Percentiles rank a stretch among this genome's conserved stretches.
Conservation (phyloP, 495 filamentous ascomycete genomes). For the Friedmanniomyces endolithicus region DNA sequence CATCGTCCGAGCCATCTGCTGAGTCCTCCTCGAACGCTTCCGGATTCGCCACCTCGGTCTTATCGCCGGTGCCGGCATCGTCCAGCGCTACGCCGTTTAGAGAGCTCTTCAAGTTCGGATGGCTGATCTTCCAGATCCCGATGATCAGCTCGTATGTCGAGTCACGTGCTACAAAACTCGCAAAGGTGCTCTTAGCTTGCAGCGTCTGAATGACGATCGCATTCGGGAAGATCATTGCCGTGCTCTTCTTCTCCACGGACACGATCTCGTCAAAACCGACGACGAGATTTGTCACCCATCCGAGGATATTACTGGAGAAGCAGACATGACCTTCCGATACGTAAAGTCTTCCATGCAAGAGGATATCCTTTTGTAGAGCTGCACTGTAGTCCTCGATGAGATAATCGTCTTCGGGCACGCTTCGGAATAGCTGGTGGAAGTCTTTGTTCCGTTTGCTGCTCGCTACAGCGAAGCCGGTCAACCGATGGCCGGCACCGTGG, state of each 20-base stretch:
- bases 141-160: conserved; percentile 94
- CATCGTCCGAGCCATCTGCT: conserved; percentile 45
- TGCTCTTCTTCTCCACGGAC: conserved; percentile 91
- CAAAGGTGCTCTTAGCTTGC: conserved; percentile 89
- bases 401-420: conserved; percentile 94
- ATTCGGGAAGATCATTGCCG: conserved; percentile 91
- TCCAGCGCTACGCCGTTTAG: conserved; percentile 74
- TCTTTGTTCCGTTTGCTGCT: conserved; percentile 92
- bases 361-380: conserved; percentile 87
- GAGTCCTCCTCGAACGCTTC: conserved; percentile 42
- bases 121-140: conserved; percentile 94
- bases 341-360: conserved; percentile 86
- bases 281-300: conserved; percentile 92
- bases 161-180: conserved; percentile 86
- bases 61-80: conserved; percentile 68
- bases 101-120: conserved; percentile 77
- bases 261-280: conserved; percentile 98
- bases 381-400: conserved; percentile 98
- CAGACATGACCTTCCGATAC: conserved; percentile 95
- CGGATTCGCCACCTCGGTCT: conserved; percentile 69
- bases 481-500: conserved; percentile 49
- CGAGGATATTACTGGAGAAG: conserved; percentile 97
- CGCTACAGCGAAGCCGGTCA: conserved; percentile 92
- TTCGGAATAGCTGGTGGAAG: conserved; percentile 87
- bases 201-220: conserved; percentile 93